Base-by-base conservation (phyloP, 1,139 yeast genomes). In the Yamadazyma songkhlaensis region DNA sequence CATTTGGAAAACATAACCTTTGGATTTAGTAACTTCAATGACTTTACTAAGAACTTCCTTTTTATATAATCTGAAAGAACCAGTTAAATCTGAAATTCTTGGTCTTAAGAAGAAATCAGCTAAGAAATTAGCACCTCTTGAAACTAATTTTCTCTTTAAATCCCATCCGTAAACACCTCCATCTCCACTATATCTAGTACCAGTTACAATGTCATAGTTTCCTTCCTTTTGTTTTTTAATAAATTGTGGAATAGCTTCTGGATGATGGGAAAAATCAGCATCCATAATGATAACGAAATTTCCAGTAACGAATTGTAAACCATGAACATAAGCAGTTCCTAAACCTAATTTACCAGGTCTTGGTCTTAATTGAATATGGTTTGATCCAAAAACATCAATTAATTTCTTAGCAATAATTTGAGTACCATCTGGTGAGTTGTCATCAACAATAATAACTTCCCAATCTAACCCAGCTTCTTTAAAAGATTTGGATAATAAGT, bases 161-260 rank as follows among this genome's bases (percentile, higher is more conserved):
- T 84, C 90, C 94, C 94, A 84, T 25, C 94, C 94, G 52, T 74
- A 84, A 25, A 84, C 94, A 34, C 94, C 94, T 23, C 94, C 94
- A 49, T 84, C 68, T 10, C 90, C 90, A 13, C 85, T 84, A 51
- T 84, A 84, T 53, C 94, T 75, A 12, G 94, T 84, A 36, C 94
- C 94, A n/a, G 92, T 84, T 37, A 84, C 92, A 57, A 84, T 84
- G 53, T 84, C 94, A 53, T 64, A 83, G 60, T 84, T 62, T 37
- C 70, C 74, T 43, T 72, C 66, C 60, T 81, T 74, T 57, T 84
- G 94, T 57, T 80, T 79, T 40, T 74, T 75, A 50, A 84, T 82
- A 55, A 84, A 84, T 56, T 81, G 68, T 5, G 92, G 92, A 57
- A 84, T 84, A 30, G 90, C 84, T 49, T 80, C 83, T 13, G 94